A percentile compares a stretch with the other conserved stretches of the same genome.
phyloP scores from a whole-genome alignment of 2,329 filamentous ascomycete genomes.

The Fusarium kyushuense region DNA sequence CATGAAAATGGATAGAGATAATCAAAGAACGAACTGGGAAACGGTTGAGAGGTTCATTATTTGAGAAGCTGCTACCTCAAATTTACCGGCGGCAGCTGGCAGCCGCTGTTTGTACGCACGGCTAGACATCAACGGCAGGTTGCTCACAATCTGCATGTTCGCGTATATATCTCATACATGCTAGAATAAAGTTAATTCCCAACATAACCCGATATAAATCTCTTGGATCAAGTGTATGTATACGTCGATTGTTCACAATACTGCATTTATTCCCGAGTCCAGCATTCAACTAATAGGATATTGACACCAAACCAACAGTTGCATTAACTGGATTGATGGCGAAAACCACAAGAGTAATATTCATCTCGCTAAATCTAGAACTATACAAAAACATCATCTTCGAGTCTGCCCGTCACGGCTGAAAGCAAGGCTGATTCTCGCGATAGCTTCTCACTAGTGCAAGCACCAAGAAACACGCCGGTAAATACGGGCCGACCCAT shows the following conservation, averaged over 20 bases:
- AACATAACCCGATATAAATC: neutral
- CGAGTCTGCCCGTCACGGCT: conserved; percentile 13
- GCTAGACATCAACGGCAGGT: neutral
- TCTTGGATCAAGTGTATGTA: neutral
- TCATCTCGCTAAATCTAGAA: too few species aligned
- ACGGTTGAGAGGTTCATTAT: neutral
- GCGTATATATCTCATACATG: neutral
- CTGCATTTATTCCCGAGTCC: too few species aligned
- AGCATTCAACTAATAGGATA: too few species aligned
- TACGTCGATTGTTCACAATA: neutral
- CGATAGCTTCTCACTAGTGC: conserved; percentile 13
- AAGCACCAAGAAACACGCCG: conserved; percentile 7
- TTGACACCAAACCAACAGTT: too few species aligned
- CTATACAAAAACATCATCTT: neutral
- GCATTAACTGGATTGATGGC: too few species aligned
- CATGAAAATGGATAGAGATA: neutral
- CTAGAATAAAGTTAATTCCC: neutral
- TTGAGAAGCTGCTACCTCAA: neutral
- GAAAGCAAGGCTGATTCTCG: conserved; percentile 28
- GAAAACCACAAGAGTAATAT: too few species aligned
- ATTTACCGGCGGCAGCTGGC: conserved; percentile 10
- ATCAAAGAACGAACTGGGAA: neutral
- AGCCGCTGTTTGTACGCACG: conserved; percentile 11
- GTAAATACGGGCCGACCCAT: conserved; percentile 39
- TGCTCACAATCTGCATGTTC: neutral